Percentiles rank a stretch among this genome's conserved stretches.
phyloP scores from a whole-genome alignment of 1,284 basidiomycete genomes.

The Ceratobasidium papillatum region DNA sequence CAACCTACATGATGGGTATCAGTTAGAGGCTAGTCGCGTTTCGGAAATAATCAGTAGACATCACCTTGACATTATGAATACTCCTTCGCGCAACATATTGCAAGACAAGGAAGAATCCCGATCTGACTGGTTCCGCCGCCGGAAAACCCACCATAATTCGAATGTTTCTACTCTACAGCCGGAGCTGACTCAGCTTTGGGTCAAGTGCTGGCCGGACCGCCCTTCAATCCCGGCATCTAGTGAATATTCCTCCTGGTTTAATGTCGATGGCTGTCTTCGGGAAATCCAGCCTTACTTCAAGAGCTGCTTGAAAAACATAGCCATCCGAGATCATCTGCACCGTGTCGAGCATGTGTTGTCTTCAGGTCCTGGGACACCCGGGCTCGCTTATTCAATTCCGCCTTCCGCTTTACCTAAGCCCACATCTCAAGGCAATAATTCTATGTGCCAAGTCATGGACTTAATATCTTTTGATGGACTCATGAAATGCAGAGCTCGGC shows the following conservation, averaged over 20 bases:
- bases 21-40: background rate
- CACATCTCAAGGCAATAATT: background rate
- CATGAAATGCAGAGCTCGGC: no score
- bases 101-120: background rate
- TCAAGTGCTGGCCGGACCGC: constrained; percentile 1
- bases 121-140: background rate
- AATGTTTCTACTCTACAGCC: background rate
- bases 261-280: background rate
- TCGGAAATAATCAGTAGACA: background rate
- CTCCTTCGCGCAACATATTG: no score
- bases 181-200: background rate
- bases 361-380: background rate
- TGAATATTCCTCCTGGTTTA: background rate
- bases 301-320: background rate
- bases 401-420: constrained; percentile 31
- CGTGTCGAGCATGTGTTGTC: background rate
- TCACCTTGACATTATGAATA: no score
- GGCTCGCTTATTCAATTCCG: background rate
- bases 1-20: background rate
- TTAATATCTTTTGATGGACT: background rate
- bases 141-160: background rate
- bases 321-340: background rate
- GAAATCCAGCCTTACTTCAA: background rate
- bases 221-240: background rate
- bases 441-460: background rate